These are phyloP conservation scores for Aspergillus ibericus DNA, from an alignment of 2,329 filamentous ascomycete genomes.

Conservation along the genomic window DNA sequence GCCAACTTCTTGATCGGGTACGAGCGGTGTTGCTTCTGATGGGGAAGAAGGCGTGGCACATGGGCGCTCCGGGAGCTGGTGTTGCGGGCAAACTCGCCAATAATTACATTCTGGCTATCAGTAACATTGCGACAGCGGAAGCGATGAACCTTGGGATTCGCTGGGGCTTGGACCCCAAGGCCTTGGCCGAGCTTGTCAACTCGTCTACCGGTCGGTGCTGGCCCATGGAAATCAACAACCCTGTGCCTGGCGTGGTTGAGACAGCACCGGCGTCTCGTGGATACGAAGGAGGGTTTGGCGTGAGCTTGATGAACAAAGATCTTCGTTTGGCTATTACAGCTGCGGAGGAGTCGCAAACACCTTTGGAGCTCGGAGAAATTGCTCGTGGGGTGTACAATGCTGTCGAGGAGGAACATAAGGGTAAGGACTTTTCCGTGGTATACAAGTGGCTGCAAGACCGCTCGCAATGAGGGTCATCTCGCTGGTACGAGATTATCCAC, in stretches of 20 bases:
- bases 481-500: neutral
- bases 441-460: conserved; percentile 64
- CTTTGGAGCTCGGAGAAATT: conserved; percentile 62
- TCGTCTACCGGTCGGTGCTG: conserved; percentile 92
- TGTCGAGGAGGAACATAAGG: conserved; percentile 63
- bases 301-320: conserved; percentile 79
- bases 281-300: conserved; percentile 75
- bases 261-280: conserved; percentile 72
- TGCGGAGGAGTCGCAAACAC: conserved; percentile 65
- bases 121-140: conserved; percentile 74
- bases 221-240: conserved; percentile 95
- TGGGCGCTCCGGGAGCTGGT: conserved; percentile 80
- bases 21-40: conserved; percentile 73
- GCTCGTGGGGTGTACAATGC: conserved; percentile 68
- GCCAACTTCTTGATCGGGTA: conserved; percentile 61
- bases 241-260: conserved; percentile 79
- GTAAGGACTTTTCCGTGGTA: conserved; percentile 78
- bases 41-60: conserved; percentile 83
- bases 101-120: conserved; percentile 92
- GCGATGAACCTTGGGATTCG: conserved; percentile 66
- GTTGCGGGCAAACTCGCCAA: conserved; percentile 93
- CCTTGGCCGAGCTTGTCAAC: conserved; percentile 84
- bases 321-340: conserved; percentile 71
- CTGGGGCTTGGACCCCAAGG: conserved; percentile 64
- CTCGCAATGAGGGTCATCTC: conserved; percentile 18